phyloP scores from a whole-genome alignment of 192 early-diverging fungal species.

The Coemansia sp. region DNA sequence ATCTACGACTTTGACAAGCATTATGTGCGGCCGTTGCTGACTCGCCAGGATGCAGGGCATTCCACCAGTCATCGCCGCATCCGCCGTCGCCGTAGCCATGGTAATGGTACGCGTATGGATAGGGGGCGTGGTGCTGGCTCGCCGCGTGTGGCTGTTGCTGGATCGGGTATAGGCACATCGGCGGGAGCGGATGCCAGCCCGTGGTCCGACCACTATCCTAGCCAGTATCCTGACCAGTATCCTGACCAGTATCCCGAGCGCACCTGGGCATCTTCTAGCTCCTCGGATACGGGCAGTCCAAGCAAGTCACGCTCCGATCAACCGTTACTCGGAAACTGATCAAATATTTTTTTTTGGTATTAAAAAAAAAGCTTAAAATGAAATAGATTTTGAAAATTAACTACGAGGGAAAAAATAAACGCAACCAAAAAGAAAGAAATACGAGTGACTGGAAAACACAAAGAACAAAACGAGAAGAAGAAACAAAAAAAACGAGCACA shows the following conservation, averaged over 20 bases:
- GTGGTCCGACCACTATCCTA: constrained; percentile 15
- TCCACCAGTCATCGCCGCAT: background rate
- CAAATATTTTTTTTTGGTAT: too few relatives aligned
- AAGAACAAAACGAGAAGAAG: too few relatives aligned
- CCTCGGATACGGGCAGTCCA: constrained; percentile 19
- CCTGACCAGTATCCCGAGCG: constrained; percentile 6
- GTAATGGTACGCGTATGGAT: too few relatives aligned
- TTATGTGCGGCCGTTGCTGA: constrained; percentile 45
- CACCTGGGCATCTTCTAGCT: constrained; percentile 25
- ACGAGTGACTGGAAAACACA: background rate
- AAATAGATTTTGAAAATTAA: background rate
- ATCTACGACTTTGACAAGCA: constrained; percentile 43
- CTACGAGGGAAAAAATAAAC: background rate
- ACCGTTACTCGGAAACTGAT: constrained; percentile 25
- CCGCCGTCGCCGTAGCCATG: background rate
- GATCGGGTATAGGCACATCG: background rate
- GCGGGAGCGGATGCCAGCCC: constrained; percentile 3
- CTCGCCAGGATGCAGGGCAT: constrained; percentile 17
- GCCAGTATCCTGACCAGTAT: constrained; percentile 11
- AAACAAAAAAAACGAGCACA: constrained; percentile 2
- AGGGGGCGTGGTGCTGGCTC: too few relatives aligned
- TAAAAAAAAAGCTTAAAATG: too few relatives aligned
- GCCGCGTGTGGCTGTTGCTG: too few relatives aligned
- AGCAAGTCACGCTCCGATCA: constrained; percentile 2
- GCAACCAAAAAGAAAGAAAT: background rate